Conservation (phyloP, 129 eudicot species). For the Deinandra increscens region DNA sequence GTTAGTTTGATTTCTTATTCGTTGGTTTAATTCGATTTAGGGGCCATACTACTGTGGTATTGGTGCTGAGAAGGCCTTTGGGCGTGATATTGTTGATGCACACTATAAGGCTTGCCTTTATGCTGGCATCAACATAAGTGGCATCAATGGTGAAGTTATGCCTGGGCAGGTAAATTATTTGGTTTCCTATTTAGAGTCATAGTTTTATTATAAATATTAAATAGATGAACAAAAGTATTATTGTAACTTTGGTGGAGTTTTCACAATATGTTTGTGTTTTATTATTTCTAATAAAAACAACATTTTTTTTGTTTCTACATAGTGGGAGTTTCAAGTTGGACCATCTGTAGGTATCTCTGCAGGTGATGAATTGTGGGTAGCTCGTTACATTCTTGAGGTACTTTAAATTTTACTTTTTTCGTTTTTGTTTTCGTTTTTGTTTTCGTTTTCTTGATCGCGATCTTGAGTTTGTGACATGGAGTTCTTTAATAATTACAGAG, state of each 20-base stretch:
- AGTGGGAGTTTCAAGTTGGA: slow-evolving; percentile 99
- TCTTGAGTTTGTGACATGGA: not conserved
- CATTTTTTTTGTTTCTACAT: slow-evolving; percentile 14
- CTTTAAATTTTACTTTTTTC: not conserved
- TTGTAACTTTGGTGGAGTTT: too few relatives aligned
- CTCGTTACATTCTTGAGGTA: slow-evolving; percentile 98
- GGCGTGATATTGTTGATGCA: slow-evolving; percentile 86
- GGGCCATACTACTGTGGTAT: slow-evolving; percentile 94
- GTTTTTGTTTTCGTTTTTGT: not conserved
- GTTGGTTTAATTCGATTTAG: slow-evolving; percentile 21
- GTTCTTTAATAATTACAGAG: slow-evolving; percentile 40
- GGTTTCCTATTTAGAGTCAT: too few relatives aligned
- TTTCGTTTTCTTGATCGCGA: slow-evolving; percentile 1
- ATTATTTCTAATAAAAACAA: too few relatives aligned
- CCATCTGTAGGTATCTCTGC: slow-evolving; percentile 91
- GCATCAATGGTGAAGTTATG: slow-evolving; percentile 95
- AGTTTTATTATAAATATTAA: too few relatives aligned
- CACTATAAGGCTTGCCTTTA: slow-evolving; percentile 89
- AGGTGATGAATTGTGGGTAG: slow-evolving; percentile 86
- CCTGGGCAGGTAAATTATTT: slow-evolving; percentile 76
- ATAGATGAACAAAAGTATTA: too few relatives aligned
- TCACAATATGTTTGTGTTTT: too few relatives aligned
- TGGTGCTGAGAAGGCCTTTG: slow-evolving; percentile 90
- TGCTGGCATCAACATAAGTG: slow-evolving; percentile 87
- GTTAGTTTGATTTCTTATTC: not conserved